Evolutionary conservation across 345 rosid species (phyloP), one percentile per base, ranked within the genome.

Genomic region (Citrus cavaleriei): DNA sequence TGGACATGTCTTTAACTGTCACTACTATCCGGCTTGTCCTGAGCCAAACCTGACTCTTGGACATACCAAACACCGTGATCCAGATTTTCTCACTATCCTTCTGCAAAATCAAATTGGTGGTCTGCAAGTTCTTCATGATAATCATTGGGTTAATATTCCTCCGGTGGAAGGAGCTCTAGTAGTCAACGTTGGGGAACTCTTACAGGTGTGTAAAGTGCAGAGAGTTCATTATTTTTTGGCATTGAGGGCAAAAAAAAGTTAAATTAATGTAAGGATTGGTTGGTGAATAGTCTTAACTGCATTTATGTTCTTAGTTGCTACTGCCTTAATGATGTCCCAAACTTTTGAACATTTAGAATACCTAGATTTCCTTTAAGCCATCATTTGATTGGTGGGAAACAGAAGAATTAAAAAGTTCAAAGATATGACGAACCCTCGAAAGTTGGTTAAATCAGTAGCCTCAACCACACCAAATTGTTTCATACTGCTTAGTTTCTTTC

Each of bases 21-120:
- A 84, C 27, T 81, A 84, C 82, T 76, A 84, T 64, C 87, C 83
- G 51, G 51, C 76, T 22, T 81, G 87, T 66, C 87, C 87, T 10
- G 77, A 83, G 70, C 81, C 83, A 6, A 64, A 73, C 16, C 79
- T 34, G 10, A 75, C 86, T 30, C 37, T 73, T 42, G 86, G 86
- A 34, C 79, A 51, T 35, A 13, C 71, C 61, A 49, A 61, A 13
- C 83, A 83, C 40, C 42, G 49, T 0, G 83, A 83, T 70, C 73
- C 79, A 14, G 72, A 42, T 30, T 73, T 83, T 61, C 6, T 83
- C 68, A 83, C 79, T 1, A 38, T 80, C 70, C 76, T 80, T 35
- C 35, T 80, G 16, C 86, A 80, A 77, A 72, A 42, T 69, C 58
- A 46, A 42, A 46, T 24, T 69, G 58, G n/a, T 69, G 73, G 73